Base-by-base conservation (phyloP, 148 eudicot species). In the Heliosperma pusillum region DNA sequence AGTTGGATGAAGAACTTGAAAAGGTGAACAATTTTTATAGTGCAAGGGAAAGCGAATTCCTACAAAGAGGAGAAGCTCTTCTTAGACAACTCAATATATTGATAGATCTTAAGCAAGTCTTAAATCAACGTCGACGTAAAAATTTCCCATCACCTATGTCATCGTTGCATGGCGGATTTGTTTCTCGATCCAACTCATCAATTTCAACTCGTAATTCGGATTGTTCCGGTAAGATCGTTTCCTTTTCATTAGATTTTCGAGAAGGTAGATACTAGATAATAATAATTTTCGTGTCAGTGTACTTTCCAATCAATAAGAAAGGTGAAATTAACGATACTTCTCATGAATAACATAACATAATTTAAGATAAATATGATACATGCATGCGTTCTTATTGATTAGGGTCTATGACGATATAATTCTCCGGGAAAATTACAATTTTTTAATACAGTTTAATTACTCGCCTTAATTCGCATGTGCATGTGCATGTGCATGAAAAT, bases 21-120 rank as follows among this genome's bases (percentile, higher is more conserved):
- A 94, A 94, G 76, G 98, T 94, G 81, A 94, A 94, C 71, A 78
- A 79, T 10, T 94, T 94, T 73, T 91, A 94, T 77, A 82, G 67
- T 33, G 77, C 68, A 4, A 91, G 86, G 78, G 98, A 94, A 74
- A 77, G 50, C 0, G 96, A 94, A 60, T 86, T 91, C 68, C 56
- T 88, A 2, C 90, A 87, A 77, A 90, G 93, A 82, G 93, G 96
- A 26, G 93, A 90, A 8, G 79, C 73, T 24, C 73, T 70, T 0
- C 4, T 67, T 25, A 61, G 24, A 3, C 67, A 61, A 74, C 25
- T 42, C 50, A 85, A 86, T 24, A 91, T 85, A 69, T 70, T 94
- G 27, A 55, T 80, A 12, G 89, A 94, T 75, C 82, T 89, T 69
- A 87, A 91, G 77, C 83, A 82, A 77, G 77, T 91, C 5, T 76